Evolutionary conservation across 1,284 basidiomycete genomes (phyloP).

Genomic region (Mycena citricolor): DNA sequence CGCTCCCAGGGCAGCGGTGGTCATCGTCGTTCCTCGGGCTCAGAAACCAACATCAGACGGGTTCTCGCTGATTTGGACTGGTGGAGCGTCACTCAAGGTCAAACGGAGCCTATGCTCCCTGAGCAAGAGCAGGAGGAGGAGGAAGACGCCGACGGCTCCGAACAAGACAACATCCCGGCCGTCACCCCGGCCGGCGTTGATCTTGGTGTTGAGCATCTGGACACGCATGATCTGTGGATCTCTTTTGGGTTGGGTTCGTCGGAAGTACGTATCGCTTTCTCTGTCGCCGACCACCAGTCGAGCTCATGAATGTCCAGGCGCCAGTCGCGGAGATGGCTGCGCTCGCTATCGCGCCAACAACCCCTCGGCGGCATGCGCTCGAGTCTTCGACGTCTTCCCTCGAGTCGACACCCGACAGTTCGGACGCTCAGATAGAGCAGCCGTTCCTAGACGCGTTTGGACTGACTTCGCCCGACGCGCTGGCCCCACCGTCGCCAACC

Average conservation of each 20-base stretch:
- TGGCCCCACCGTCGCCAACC: conserved; percentile 15
- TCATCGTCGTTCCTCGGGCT: conserved; percentile 62
- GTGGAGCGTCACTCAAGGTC: conserved; percentile 75
- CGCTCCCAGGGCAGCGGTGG: conserved; percentile 42
- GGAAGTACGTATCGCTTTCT: conserved; percentile 33
- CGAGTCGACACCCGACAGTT: conserved; percentile 56
- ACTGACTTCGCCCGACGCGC: conserved; percentile 30
- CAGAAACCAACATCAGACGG: conserved; percentile 59
- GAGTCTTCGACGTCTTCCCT: conserved; percentile 54
- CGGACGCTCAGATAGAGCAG: conserved; percentile 43
- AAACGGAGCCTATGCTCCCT: conserved; percentile 49
- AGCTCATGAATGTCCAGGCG: conserved; percentile 23
- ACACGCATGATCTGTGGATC: conserved; percentile 28
- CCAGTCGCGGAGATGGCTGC: conserved; percentile 47
- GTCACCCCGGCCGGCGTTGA: conserved; percentile 30
- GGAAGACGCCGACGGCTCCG: conserved; percentile 29
- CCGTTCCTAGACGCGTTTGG: conserved; percentile 39
- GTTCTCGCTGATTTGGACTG: conserved; percentile 82
- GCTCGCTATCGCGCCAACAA: conserved; percentile 51
- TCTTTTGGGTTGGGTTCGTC: conserved; percentile 26
- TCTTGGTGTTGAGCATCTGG: conserved; percentile 32
- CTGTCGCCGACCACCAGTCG: neutral
- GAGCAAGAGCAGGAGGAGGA: conserved; percentile 42
- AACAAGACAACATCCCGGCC: conserved; percentile 27
- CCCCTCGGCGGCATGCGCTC: conserved; percentile 40